Percentiles rank a stretch among this genome's conserved stretches.
Evolutionary conservation across 257 asterid species (phyloP).

Genomic region (Forsythia viridissima): DNA sequence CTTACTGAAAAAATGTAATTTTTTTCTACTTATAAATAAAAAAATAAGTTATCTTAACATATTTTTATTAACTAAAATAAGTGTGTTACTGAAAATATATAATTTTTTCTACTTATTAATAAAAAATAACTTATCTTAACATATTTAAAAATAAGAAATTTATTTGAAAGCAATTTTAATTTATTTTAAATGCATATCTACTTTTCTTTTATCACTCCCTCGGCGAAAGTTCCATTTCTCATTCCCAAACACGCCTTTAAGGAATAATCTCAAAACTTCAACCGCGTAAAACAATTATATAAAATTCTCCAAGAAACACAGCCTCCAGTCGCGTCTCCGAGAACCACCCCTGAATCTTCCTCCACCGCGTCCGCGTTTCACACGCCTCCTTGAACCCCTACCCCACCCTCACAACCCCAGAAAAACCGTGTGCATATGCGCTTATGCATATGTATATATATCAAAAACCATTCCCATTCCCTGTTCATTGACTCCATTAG

Average conservation of each 20-base stretch:
- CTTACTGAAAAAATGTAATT: too few relatives aligned
- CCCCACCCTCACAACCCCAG: not conserved
- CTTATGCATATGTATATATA: not conserved
- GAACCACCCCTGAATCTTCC: not conserved
- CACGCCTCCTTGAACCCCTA: not conserved
- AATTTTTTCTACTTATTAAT: too few relatives aligned
- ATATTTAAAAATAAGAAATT: too few relatives aligned
- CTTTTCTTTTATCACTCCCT: not conserved
- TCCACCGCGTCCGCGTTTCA: not conserved
- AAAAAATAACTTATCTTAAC: too few relatives aligned
- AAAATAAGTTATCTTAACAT: too few relatives aligned
- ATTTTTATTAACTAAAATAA: too few relatives aligned
- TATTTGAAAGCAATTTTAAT: too few relatives aligned
- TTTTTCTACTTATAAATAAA: too few relatives aligned
- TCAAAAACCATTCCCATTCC: not conserved
- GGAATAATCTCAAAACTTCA: not conserved
- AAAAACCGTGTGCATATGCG: not conserved
- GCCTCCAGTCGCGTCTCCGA: not conserved
- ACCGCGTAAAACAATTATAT: constrained; percentile 6
- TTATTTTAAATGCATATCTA: not conserved
- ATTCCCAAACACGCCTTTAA: not conserved
- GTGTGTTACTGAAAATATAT: too few relatives aligned
- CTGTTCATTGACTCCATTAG: constrained; percentile 2
- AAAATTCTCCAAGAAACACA: not conserved
- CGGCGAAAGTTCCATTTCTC: not conserved